phyloP scores from a whole-genome alignment of 2,329 filamentous ascomycete genomes.

The Arachnomyces sp. region DNA sequence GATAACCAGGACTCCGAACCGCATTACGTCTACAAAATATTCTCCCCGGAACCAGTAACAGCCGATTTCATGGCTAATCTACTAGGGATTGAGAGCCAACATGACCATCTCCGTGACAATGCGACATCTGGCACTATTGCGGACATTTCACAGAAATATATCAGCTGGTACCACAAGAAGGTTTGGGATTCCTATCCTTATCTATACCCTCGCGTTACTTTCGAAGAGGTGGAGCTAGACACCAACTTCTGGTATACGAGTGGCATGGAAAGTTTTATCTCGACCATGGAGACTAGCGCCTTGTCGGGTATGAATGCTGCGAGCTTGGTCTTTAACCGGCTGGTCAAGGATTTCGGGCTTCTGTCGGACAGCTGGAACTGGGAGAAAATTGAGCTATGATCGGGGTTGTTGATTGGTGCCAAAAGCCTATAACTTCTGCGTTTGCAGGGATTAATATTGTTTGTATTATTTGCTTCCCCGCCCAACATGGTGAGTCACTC shows the following conservation, averaged over 20 bases:
- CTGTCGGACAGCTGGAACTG: no score
- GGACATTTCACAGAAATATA: conserved; percentile 32
- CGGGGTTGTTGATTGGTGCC: no score
- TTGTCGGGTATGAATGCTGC: conserved; percentile 66
- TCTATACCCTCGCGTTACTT: conserved; percentile 73
- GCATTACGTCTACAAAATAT: conserved; percentile 60
- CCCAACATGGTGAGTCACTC: no score
- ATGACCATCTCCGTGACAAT: conserved; percentile 6
- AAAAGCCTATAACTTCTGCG: no score
- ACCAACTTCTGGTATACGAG: conserved; percentile 48
- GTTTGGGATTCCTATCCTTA: conserved; percentile 80
- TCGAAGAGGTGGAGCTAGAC: conserved; percentile 67
- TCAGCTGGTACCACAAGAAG: conserved; percentile 71
- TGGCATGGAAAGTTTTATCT: conserved; percentile 85
- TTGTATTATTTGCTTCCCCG: no score
- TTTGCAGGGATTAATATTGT: no score
- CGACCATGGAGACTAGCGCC: conserved; percentile 93
- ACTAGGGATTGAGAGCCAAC: conserved; percentile 34
- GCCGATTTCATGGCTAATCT: conserved; percentile 41
- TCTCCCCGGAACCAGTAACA: conserved; percentile 47
- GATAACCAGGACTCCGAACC: conserved; percentile 10
- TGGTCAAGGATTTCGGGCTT: no score
- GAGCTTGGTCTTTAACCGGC: conserved; percentile 9
- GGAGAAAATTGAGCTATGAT: no score
- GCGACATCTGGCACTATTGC: conserved; percentile 17